Conservation (phyloP, 495 filamentous ascomycete genomes). For the Podospora australis region DNA sequence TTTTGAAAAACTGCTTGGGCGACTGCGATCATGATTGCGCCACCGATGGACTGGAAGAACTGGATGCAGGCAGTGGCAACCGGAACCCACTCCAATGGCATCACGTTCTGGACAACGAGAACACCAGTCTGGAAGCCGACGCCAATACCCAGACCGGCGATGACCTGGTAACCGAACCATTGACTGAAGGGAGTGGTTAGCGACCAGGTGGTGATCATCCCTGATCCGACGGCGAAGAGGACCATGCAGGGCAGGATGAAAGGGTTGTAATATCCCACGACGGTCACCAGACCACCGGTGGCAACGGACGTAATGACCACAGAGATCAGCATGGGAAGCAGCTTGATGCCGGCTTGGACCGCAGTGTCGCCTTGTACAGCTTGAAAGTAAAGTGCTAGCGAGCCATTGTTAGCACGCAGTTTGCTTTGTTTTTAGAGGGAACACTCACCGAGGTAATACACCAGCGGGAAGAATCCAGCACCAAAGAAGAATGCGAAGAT, state of each 20-base stretch:
- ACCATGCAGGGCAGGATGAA: slow-evolving; percentile 39
- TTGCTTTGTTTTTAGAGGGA: too few relatives aligned
- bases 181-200: slow-evolving; percentile 35
- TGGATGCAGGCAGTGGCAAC: slow-evolving; percentile 59
- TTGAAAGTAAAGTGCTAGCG: slow-evolving; percentile 75
- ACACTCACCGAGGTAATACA: slow-evolving; percentile 63
- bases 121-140: slow-evolving; percentile 38
- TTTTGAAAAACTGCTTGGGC: slow-evolving; percentile 62
- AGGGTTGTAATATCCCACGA: slow-evolving; percentile 49
- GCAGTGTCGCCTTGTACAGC: slow-evolving; percentile 68
- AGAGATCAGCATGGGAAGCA: slow-evolving; percentile 65
- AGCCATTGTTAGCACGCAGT: too few relatives aligned
- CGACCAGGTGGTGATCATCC: slow-evolving; percentile 44
- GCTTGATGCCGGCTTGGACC: slow-evolving; percentile 69
- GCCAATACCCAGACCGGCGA: slow-evolving; percentile 41
- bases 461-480: slow-evolving; percentile 58
- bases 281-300: slow-evolving; percentile 37
- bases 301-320: slow-evolving; percentile 50
- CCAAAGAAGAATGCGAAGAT: slow-evolving; percentile 56
- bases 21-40: slow-evolving; percentile 63
- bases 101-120: slow-evolving; percentile 47
- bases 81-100: slow-evolving; percentile 51
- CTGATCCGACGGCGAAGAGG: slow-evolving; percentile 42
- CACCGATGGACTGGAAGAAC: slow-evolving; percentile 61
- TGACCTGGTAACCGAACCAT: slow-evolving; percentile 52